Evolutionary conservation across 257 asterid genomes (phyloP), one percentile per base, ranked within the genome.

Genomic region (Forsythia suspensa): DNA sequence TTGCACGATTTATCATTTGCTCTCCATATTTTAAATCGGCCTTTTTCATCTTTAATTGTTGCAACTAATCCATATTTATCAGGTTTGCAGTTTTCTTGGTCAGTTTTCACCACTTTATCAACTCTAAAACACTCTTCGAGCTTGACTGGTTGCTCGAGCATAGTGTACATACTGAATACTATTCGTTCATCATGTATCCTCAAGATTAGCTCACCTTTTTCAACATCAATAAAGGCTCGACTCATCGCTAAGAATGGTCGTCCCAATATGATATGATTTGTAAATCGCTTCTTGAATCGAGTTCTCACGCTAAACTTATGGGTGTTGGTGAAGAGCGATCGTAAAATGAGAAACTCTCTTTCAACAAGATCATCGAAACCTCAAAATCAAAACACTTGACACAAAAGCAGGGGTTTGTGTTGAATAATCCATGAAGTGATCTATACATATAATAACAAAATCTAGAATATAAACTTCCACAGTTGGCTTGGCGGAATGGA

Each of bases 321-420:
- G 98, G 94, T 3, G 96, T 89, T 38, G 83, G 87, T 40, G 86
- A 59, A 8, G 83, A 92, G n/a, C 98, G n/a, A 87, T 89, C 55
- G 92, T 93, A 11, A 88, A 80, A 93, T 95, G 99, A 86, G 90
- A 78, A 95, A 97, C 29, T 91, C 99, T 40, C 94, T 95, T 5
- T 88, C 92, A 2, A 87, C 98, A 8, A 86, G 92, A 84, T 5
- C 87, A 10, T 67, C 87, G 20, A 74, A 52, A 1, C 78, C 80
- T 34, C 57, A 16, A 72, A 66, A n/a, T 21, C n/a, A 34, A 52
- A 21, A 8, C 36, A 41, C 46, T 20, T 16, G 9, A 67, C 18
- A 71, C 9, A 24, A 24, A 24, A 5, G 39, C 42, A 16, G n/a
- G 24, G 40, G 5, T 11, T 20, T 36, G 6, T 12, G 3, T 51